Evolutionary conservation across 1,139 yeast genomes (phyloP), one percentile per base, ranked within the genome.

Genomic region (Geotrichum aggregatum): DNA sequence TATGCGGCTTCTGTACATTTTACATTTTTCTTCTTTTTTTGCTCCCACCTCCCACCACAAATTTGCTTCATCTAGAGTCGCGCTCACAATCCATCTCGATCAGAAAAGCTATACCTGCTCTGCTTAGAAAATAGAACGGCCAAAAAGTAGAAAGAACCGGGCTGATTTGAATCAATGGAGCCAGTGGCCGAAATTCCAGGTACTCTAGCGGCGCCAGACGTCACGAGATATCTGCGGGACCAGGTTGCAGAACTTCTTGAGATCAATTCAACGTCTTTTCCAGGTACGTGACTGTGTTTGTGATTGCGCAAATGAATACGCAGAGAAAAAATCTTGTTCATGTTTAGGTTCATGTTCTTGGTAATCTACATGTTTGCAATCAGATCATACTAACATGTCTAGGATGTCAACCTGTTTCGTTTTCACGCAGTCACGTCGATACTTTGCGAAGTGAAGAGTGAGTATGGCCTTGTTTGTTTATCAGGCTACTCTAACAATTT

Each of bases 371-470:
- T n/a, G n/a, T n/a, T n/a, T n/a, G n/a, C n/a, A n/a, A n/a, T n/a
- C n/a, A n/a, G n/a, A n/a, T n/a, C 18, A 45, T 34, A 22, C 41
- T 49, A 38, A 49, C 71, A 1, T 87, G 87, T 61, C 91, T 95
- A 3, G 98, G 98, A 0, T 84, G 97, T 0, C 98, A 94, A 69
- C 99, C 99, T 0, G 88, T 92, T 1, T 87, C 96, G 35, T 91
- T 94, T 66, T 83, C 87, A 46, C 75, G 88, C 55, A 74, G 75
- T 40, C 97, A 91, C 69, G 74, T 92, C 39, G 72, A 74, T 80
- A 80, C 82, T 35, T 71, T 92, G 48, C 66, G 78, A 66, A 72
- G 72, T 2, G 78, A 78, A 52, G 89, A 84, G 62, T 66, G 8
- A 24, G n/a, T n/a, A n/a, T n/a, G n/a, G n/a, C n/a, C n/a, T n/a